Percentiles rank a stretch among this genome's conserved stretches.
phyloP scores from a whole-genome alignment of 1,284 basidiomycete genomes.

The Trametes hirsuta region DNA sequence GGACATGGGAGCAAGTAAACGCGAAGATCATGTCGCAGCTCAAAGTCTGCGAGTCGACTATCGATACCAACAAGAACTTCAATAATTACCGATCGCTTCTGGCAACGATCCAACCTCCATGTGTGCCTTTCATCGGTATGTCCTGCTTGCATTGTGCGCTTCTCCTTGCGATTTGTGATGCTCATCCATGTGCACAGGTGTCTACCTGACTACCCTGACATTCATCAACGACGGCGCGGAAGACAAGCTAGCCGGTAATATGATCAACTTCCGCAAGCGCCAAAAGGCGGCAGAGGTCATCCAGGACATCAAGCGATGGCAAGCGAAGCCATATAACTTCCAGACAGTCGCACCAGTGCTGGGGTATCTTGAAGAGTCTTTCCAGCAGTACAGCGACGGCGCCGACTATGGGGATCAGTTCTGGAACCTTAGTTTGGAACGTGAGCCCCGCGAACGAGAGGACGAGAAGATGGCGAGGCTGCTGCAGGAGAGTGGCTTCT shows the following conservation, averaged over 20 bases:
- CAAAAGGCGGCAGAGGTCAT: conserved; percentile 94
- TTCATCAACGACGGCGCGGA: conserved; percentile 99
- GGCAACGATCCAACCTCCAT: conserved; percentile 87
- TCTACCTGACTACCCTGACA: conserved; percentile 93
- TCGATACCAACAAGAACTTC: conserved; percentile 93
- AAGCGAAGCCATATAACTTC: conserved; percentile 89
- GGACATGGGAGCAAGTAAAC: conserved; percentile 93
- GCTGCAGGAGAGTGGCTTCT: conserved; percentile 87
- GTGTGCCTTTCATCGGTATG: conserved; percentile 96
- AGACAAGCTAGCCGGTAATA: conserved; percentile 76
- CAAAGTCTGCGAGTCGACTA: conserved; percentile 75
- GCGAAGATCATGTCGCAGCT: conserved; percentile 73
- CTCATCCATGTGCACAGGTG: conserved; percentile 55
- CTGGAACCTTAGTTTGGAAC: conserved; percentile 83
- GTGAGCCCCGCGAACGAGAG: conserved; percentile 93
- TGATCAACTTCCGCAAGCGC: conserved; percentile 97
- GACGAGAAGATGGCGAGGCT: conserved; percentile 92
- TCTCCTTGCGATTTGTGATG: neutral
- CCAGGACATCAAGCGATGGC: conserved; percentile 95
- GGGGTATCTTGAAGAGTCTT: conserved; percentile 77
- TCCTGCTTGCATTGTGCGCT: conserved; percentile 6
- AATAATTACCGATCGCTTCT: conserved; percentile 88
- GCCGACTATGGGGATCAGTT: conserved; percentile 55
- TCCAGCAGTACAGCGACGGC: conserved; percentile 69
- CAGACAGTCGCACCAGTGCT: conserved; percentile 70